Evolutionary conservation across 352 stramenopile genomes (phyloP).

Genomic region (Phytophthora ramorum): DNA sequence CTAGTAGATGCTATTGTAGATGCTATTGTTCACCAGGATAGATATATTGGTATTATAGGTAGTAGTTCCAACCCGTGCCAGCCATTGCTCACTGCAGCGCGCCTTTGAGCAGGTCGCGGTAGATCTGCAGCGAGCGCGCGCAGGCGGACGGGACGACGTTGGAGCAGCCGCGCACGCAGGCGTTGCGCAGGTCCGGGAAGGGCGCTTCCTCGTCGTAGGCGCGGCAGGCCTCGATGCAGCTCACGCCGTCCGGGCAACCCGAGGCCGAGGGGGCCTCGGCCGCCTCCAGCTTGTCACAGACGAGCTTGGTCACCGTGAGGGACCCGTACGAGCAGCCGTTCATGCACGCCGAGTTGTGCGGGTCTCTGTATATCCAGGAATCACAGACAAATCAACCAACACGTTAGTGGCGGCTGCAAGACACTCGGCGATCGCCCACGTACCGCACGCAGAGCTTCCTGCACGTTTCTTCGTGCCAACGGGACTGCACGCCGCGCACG

Average conservation of each 20-base stretch:
- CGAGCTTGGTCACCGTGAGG: constrained; percentile 72
- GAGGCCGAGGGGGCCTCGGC: constrained; percentile 33
- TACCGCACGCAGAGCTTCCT: constrained; percentile 66
- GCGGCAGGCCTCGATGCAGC: constrained; percentile 61
- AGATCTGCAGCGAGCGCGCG: constrained; percentile 71
- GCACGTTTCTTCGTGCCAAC: constrained; percentile 80
- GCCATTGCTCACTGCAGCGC: constrained; percentile 28
- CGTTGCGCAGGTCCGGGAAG: constrained; percentile 53
- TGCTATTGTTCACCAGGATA: not conserved
- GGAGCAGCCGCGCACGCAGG: constrained; percentile 63
- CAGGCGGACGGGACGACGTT: constrained; percentile 71
- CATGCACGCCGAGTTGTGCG: constrained; percentile 73
- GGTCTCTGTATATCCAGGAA: constrained; percentile 38
- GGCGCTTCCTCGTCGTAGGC: constrained; percentile 65
- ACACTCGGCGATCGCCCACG: not conserved
- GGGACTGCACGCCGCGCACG: constrained; percentile 66
- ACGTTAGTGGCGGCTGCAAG: not conserved
- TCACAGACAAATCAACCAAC: constrained; percentile 13
- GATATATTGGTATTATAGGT: not conserved
- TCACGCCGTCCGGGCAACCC: constrained; percentile 63
- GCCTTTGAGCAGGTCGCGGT: constrained; percentile 54
- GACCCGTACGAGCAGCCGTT: constrained; percentile 80
- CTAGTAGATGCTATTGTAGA: not conserved
- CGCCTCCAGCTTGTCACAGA: constrained; percentile 58
- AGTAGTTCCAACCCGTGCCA: not conserved